Percentiles rank a stretch among this genome's conserved stretches.
Evolutionary conservation across 768 basidiomycete genomes (phyloP).

Genomic region (Pilatotrama ljubarskyi): DNA sequence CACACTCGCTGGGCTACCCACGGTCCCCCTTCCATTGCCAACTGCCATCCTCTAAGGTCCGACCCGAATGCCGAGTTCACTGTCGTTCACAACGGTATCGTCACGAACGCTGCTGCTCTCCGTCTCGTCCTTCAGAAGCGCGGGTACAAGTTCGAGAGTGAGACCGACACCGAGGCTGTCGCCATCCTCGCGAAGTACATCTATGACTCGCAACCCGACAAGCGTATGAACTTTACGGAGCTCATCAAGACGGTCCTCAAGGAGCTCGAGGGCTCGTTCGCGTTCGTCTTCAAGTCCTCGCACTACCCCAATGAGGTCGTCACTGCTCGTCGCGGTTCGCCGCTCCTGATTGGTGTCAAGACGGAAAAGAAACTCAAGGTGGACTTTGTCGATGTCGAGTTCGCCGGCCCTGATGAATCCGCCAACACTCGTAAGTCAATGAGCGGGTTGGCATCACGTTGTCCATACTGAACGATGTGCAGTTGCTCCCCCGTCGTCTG

Average conservation of each 20-base stretch:
- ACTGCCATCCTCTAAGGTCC: conserved; percentile 94
- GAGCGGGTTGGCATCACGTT: too few relatives aligned
- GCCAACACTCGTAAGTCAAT: conserved; percentile 42
- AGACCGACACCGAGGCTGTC: conserved; percentile 98
- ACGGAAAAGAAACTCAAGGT: conserved; percentile 99
- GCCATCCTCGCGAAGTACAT: conserved; percentile 96
- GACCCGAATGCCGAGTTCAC: conserved; percentile 83
- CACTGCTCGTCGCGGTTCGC: conserved; percentile 94
- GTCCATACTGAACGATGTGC: conserved; percentile 23
- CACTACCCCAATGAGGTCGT: conserved; percentile 98
- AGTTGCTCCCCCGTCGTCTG: conserved; percentile 38
- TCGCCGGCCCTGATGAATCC: conserved; percentile 71
- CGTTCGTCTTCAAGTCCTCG: conserved; percentile 96
- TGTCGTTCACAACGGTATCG: conserved; percentile 98
- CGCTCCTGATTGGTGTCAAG: conserved; percentile 96
- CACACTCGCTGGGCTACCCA: conserved; percentile 99
- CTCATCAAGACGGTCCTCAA: conserved; percentile 94
- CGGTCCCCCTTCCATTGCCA: conserved; percentile 80
- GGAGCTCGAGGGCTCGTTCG: conserved; percentile 98
- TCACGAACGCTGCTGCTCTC: conserved; percentile 90
- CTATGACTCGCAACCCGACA: conserved; percentile 88
- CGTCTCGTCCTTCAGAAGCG: conserved; percentile 92
- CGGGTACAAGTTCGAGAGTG: conserved; percentile 90
- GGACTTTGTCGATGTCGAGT: conserved; percentile 98
- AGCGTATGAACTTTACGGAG: conserved; percentile 84